These are phyloP conservation scores for Chrysophaeum taylorii DNA, from an alignment of 352 stramenopile genomes.

Conservation along the genomic window DNA sequence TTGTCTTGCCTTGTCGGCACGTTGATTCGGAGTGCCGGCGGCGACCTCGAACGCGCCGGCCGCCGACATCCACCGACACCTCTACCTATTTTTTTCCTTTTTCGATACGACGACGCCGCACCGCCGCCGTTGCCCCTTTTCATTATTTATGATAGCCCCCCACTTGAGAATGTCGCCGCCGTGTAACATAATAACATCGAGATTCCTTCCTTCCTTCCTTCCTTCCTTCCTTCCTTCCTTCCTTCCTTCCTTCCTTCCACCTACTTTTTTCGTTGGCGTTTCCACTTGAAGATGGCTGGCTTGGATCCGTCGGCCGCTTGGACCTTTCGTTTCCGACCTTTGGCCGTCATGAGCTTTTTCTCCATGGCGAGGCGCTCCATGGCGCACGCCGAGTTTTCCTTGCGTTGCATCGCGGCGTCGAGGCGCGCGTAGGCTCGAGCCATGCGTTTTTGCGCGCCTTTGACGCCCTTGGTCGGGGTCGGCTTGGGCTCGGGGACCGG, in stretches of 20 bases:
- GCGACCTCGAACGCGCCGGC: too few relatives aligned
- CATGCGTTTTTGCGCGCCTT: conserved; percentile 31
- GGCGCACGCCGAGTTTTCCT: conserved; percentile 33
- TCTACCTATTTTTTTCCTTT: too few relatives aligned
- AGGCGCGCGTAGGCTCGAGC: conserved; percentile 27
- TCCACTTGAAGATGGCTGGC: conserved; percentile 8
- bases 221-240: too few relatives aligned
- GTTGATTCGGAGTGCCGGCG: too few relatives aligned
- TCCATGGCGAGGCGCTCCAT: conserved; percentile 51
- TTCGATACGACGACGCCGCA: too few relatives aligned
- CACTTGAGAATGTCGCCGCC: too few relatives aligned
- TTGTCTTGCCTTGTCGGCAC: too few relatives aligned
- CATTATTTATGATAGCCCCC: too few relatives aligned
- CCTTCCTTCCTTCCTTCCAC: too few relatives aligned
- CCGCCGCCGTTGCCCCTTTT: too few relatives aligned
- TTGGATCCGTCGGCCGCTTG: conserved; percentile 24
- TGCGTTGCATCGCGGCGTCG: conserved; percentile 48
- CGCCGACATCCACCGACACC: too few relatives aligned
- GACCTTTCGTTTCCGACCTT: conserved; percentile 46
- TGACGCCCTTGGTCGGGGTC: conserved; percentile 27
- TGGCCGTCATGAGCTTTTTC: conserved; percentile 43
- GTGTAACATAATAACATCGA: conserved; percentile 9
- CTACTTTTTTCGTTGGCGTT: neutral
- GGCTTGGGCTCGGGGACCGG: conserved; percentile 31
- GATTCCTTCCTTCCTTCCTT: neutral